Percentiles rank a stretch among this genome's conserved stretches.
Conservation (phyloP, 352 stramenopile genomes). For the Thraustotheca clavata region DNA sequence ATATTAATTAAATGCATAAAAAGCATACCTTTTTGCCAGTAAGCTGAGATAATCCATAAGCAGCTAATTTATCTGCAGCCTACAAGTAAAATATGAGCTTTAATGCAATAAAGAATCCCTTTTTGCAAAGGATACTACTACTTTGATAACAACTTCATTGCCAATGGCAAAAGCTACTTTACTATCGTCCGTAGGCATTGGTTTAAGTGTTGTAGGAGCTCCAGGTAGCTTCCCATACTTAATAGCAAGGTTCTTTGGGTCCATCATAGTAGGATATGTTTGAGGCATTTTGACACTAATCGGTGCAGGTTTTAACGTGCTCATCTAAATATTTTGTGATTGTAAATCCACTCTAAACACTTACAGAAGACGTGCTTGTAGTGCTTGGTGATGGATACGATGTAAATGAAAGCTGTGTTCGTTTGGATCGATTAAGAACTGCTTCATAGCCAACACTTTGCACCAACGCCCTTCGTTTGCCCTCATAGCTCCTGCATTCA, state of each 20-base stretch:
- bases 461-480: conserved; percentile 55
- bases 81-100: neutral
- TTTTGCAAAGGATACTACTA: neutral
- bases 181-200: neutral
- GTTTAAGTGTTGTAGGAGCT: neutral
- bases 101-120: neutral
- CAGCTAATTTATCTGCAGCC: conserved; percentile 8
- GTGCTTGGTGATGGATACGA: neutral
- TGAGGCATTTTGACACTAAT: conserved; percentile 8
- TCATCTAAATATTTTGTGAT: conserved; percentile 1
- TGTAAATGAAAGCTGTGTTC: conserved; percentile 25
- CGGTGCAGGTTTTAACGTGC: neutral
- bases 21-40: conserved; percentile 11
- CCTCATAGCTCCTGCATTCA: conserved; percentile 38
- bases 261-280: conserved; percentile 8
- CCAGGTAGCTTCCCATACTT: neutral
- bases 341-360: neutral
- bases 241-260: conserved; percentile 9
- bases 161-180: neutral
- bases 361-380: neutral
- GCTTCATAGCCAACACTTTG: conserved; percentile 60
- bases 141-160: conserved; percentile 16
- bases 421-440: conserved; percentile 68
- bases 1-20: neutral
- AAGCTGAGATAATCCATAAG: conserved; percentile 17